Conservation (phyloP, 2,329 filamentous ascomycete species). For the Colletotrichum sp. region DNA sequence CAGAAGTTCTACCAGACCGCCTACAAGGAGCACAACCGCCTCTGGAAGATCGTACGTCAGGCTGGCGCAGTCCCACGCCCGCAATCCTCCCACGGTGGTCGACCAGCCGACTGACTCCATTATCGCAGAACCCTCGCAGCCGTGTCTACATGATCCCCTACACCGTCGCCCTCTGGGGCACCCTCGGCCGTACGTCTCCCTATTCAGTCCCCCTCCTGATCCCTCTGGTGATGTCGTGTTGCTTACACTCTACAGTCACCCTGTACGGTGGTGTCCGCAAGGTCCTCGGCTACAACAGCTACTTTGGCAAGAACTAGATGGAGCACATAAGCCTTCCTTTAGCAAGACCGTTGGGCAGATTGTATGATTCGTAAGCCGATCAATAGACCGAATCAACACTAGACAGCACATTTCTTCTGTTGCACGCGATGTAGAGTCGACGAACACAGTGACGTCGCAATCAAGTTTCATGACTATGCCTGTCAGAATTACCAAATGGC, state of each 20-base stretch:
- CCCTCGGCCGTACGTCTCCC: slow-evolving; percentile 61
- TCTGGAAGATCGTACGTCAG: slow-evolving; percentile 78
- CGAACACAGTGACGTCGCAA: not conserved
- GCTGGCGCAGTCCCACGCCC: not conserved
- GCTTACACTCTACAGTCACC: slow-evolving; percentile 43
- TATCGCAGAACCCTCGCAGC: slow-evolving; percentile 66
- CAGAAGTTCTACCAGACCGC: slow-evolving; percentile 79
- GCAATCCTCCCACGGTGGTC: not conserved
- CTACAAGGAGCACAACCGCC: slow-evolving; percentile 69
- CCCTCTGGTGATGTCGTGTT: not conserved
- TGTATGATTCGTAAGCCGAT: slow-evolving; percentile 16
- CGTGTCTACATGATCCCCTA: slow-evolving; percentile 71
- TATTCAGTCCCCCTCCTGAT: not conserved
- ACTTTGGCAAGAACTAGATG: slow-evolving; percentile 64
- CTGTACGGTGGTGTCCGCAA: slow-evolving; percentile 79
- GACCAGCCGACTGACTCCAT: slow-evolving; percentile 1
- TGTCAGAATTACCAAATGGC: slow-evolving; percentile 1
- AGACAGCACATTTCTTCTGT: not conserved
- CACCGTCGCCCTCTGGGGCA: slow-evolving; percentile 67
- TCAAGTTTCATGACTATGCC: slow-evolving; percentile 1
- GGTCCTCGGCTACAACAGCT: slow-evolving; percentile 80
- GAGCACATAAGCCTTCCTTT: not conserved
- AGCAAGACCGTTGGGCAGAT: not conserved
- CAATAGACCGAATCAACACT: slow-evolving; percentile 10
- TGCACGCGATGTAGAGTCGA: not conserved